Evolutionary conservation across 805 yeast genomes (phyloP), one percentile per base, ranked within the genome.

Genomic region (Candida xyloterini): DNA sequence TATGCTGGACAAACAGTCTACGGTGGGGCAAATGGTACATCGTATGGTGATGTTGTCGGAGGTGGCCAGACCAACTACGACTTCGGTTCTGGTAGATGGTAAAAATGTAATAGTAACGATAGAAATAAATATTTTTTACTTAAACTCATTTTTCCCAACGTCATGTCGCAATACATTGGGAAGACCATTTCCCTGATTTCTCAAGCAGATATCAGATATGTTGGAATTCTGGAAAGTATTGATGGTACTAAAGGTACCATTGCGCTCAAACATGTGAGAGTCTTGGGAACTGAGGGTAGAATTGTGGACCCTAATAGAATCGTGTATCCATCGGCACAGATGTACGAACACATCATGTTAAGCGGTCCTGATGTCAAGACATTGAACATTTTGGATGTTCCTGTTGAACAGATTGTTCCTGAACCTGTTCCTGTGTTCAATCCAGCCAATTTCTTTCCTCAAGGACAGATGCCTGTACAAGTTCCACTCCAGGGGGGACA

Each of bases 321-420:
- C 60, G 79, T 88, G 28, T 83, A 95, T 6, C 81, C 86, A 14
- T 63, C 70, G n/a, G 72, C 70, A 26, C 79, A 73, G 30, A 73
- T 82, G 11, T 86, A 78, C 63, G 90, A 85, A 20, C 76, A 75
- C 42, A 87, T 93, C 36, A 85, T 84, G 40, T 84, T 93, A 61
- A 78, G 90, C 52, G 99, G 99, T 27, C 78, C 85, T 18, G 97
- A 91, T 54, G 97, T 93, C 15, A 84, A 86, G 65, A 96, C 85
- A 56, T 72, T 93, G 62, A 79, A 79, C 50, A 93, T 93, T 40
- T 71, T 91, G 55, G 97, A 89, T 47, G 71, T 71, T 26, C 79
- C 81, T 4, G 66, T 81, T 43, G 81, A 79, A 29, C 77, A 77
- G 43, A 84, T 83, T 22, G 70, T 72, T 48, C 83, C 87, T 1